Conservation (phyloP, 495 filamentous ascomycete genomes). For the Penicillium taxi region DNA sequence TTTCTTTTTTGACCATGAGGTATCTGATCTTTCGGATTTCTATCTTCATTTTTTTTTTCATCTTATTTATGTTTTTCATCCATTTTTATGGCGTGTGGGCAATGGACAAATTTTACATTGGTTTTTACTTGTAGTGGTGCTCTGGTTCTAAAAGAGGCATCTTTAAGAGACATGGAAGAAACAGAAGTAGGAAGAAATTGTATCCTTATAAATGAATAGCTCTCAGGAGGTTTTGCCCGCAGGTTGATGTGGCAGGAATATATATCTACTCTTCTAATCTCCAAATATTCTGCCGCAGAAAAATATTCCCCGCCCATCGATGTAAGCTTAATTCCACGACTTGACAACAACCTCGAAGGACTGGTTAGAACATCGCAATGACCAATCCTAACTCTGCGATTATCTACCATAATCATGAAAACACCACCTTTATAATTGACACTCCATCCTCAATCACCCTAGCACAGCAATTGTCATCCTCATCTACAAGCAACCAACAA, state of each 20-base stretch:
- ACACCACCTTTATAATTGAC: slow-evolving; percentile 50
- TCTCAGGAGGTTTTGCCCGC: no score
- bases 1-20: slow-evolving; percentile 10
- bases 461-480: slow-evolving; percentile 22
- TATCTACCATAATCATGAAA: slow-evolving; percentile 42
- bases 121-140: no score
- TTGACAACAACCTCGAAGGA: not conserved
- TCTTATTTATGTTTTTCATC: not conserved
- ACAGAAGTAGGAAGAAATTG: no score
- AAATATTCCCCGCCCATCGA: not conserved
- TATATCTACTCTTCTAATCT: no score
- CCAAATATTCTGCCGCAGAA: not conserved
- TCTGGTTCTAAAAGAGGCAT: no score
- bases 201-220: no score
- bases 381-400: slow-evolving; percentile 20
- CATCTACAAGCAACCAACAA: slow-evolving; percentile 2
- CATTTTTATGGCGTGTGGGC: not conserved
- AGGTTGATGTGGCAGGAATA: no score
- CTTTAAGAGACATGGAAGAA: no score
- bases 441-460: slow-evolving; percentile 54
- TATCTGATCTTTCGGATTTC: slow-evolving; percentile 6
- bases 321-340: not conserved
- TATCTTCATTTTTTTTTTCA: not conserved
- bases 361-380: slow-evolving; percentile 6
- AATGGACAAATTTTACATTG: not conserved